These are phyloP conservation scores for Aspergillus ustus DNA, from an alignment of 2,329 filamentous ascomycete genomes.

Conservation along the genomic window DNA sequence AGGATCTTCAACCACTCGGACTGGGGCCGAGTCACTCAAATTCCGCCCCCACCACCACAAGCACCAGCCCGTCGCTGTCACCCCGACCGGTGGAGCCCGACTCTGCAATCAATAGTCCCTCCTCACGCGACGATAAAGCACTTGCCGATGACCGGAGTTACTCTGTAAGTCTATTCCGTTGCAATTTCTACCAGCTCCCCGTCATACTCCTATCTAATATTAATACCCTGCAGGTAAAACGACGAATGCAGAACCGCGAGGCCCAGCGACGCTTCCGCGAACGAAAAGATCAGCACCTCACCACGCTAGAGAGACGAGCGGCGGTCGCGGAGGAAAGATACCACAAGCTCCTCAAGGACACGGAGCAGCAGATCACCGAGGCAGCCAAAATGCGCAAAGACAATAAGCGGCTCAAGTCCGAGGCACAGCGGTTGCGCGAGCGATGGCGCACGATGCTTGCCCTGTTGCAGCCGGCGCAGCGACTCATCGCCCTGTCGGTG, in stretches of 20 bases:
- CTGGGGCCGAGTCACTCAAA: background rate
- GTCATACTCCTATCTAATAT: background rate
- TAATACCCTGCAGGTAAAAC: slow-evolving; percentile 5
- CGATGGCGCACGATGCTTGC: slow-evolving; percentile 5
- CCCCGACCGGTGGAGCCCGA: background rate
- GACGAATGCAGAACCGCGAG: slow-evolving; percentile 22
- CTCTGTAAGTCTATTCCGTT: background rate
- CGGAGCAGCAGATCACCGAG: slow-evolving; percentile 3
- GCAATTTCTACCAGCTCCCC: background rate
- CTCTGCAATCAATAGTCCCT: background rate
- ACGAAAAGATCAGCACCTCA: slow-evolving; percentile 17
- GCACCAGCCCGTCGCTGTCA: background rate
- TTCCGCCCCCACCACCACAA: background rate
- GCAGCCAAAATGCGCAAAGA: slow-evolving; percentile 6
- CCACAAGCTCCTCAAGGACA: background rate
- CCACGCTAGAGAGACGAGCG: slow-evolving; percentile 13
- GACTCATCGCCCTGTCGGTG: background rate
- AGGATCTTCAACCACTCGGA: background rate
- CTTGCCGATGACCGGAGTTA: background rate
- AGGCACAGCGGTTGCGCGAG: slow-evolving; percentile 4
- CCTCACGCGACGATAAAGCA: background rate
- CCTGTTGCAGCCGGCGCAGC: background rate
- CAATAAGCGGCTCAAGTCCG: background rate
- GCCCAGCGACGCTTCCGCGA: slow-evolving; percentile 2
- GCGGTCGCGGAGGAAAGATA: slow-evolving; percentile 6